Evolutionary conservation across 23 red algal species (phyloP), one percentile per base, ranked within the genome.

Genomic region (Agarophyton chilense): DNA sequence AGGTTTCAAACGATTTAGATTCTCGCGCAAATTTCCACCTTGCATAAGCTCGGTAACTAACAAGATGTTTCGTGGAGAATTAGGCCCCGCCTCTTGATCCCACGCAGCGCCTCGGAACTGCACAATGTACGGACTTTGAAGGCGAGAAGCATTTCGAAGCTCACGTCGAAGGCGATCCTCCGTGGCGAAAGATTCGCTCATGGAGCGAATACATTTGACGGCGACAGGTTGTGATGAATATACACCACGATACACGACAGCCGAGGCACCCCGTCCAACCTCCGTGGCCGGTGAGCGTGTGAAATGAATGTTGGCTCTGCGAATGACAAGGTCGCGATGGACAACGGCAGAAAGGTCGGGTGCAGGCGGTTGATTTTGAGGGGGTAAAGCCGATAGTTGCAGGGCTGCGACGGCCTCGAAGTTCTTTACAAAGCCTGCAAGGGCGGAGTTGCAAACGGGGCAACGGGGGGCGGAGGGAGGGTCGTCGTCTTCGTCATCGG

Each of bases 31-130:
- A 47, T 86, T 96, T n/a, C 94, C 94, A 24, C 92, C 92, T 1
- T 51, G 52, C 92, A 94, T 94, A 19, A 94, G 83, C 83, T 94
- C 92, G 39, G 92, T 94, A 17, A 94, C 84, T 2, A 94, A 44
- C 44, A 94, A 67, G 22, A 87, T 67, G 46, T 81, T 91, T 50
- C 85, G 68, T 9, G 88, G 88, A 14, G 76, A 74, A 18, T 17
- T 84, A 9, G 60, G 42, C 0, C 92, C 92, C 17, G 39, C 82
- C 55, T 87, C 81, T 44, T 86, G 76, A 62, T 94, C 92, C 81
- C 77, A 94, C 10, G 83, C 84, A 14, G 83, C 84, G 34, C 92
- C 92, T 12, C 75, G 41, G 43, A 87, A 94, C 24, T 94, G 71
- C 32, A 87, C 82, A 44, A 94, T 83, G 24, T 94, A 73, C 5